These are phyloP conservation scores for Ogataea degrootiae DNA, from an alignment of 805 yeast species.

Conservation along the genomic window DNA sequence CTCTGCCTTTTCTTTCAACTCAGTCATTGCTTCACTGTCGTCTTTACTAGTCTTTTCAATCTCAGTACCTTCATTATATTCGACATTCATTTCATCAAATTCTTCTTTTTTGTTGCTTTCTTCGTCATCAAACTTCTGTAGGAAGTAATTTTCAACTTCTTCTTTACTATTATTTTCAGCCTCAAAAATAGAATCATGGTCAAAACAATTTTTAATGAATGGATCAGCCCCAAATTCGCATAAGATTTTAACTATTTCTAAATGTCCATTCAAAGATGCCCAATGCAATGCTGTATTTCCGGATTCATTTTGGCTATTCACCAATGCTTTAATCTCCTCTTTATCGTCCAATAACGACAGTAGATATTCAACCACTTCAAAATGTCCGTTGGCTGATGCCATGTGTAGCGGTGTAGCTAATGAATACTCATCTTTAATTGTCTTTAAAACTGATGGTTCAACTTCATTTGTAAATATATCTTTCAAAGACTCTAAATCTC, in stretches of 20 bases:
- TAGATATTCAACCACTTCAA: constrained; percentile 58
- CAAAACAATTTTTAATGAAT: constrained; percentile 64
- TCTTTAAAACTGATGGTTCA: constrained; percentile 37
- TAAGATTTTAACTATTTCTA: constrained; percentile 61
- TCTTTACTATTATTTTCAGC: constrained; percentile 77
- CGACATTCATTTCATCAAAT: constrained; percentile 28
- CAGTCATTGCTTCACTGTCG: constrained; percentile 36
- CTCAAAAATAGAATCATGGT: constrained; percentile 82
- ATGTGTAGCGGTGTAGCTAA: constrained; percentile 80
- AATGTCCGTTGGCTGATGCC: constrained; percentile 95
- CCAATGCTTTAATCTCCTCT: constrained; percentile 40
- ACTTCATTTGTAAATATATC: constrained; percentile 58
- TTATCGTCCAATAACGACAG: constrained; percentile 40
- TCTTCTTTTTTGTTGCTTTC: constrained; percentile 30
- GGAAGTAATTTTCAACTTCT: constrained; percentile 72
- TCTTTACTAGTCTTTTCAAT: constrained; percentile 45
- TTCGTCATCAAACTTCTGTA: constrained; percentile 65
- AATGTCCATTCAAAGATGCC: constrained; percentile 89
- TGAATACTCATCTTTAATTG: constrained; percentile 59
- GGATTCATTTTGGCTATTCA: constrained; percentile 58
- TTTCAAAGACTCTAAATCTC: constrained; percentile 73
- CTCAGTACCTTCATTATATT: constrained; percentile 46
- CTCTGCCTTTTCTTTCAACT: constrained; percentile 24
- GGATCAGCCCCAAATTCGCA: constrained; percentile 83
- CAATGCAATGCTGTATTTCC: constrained; percentile 97